Conservation (phyloP, 2,329 filamentous ascomycete species). For the Fragosphaeria purpurea region DNA sequence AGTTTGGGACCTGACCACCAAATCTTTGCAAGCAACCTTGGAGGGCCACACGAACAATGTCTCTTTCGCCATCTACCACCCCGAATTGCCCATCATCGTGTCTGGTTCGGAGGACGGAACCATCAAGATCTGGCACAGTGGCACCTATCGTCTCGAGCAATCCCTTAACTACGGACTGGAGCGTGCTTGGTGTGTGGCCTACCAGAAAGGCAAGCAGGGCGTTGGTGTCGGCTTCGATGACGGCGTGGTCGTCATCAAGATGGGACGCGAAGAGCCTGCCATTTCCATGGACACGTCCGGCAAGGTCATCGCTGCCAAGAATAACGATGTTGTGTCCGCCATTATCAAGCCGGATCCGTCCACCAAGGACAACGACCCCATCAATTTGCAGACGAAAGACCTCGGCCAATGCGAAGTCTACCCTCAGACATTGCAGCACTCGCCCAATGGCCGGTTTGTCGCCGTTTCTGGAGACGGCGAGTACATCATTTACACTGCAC, state of each 20-base stretch:
- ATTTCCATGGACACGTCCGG: constrained; percentile 95
- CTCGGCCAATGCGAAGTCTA: constrained; percentile 95
- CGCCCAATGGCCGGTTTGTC: constrained; percentile 80
- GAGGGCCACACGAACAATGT: constrained; percentile 98
- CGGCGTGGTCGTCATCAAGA: constrained; percentile 93
- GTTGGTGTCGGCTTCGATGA: constrained; percentile 96
- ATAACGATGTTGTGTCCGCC: constrained; percentile 89
- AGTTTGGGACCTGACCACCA: constrained; percentile 98
- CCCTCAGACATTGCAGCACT: constrained; percentile 87
- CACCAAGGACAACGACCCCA: constrained; percentile 80
- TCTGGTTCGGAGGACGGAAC: constrained; percentile 97
- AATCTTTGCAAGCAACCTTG: constrained; percentile 89
- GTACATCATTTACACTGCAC: constrained; percentile 96
- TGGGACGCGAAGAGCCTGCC: constrained; percentile 92
- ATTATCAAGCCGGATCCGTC: constrained; percentile 86
- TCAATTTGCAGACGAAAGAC: constrained; percentile 83
- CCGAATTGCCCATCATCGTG: constrained; percentile 91
- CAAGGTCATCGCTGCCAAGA: constrained; percentile 91
- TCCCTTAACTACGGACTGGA: constrained; percentile 93
- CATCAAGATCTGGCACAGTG: constrained; percentile 97
- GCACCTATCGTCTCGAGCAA: constrained; percentile 92
- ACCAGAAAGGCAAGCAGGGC: constrained; percentile 88
- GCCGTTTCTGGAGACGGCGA: constrained; percentile 91
- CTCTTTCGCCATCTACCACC: constrained; percentile 95
- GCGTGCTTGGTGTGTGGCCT: constrained; percentile 93